Evolutionary conservation across 2,329 filamentous ascomycete species (phyloP), one percentile per base, ranked within the genome.

Genomic region (Pyrenophora graminea): DNA sequence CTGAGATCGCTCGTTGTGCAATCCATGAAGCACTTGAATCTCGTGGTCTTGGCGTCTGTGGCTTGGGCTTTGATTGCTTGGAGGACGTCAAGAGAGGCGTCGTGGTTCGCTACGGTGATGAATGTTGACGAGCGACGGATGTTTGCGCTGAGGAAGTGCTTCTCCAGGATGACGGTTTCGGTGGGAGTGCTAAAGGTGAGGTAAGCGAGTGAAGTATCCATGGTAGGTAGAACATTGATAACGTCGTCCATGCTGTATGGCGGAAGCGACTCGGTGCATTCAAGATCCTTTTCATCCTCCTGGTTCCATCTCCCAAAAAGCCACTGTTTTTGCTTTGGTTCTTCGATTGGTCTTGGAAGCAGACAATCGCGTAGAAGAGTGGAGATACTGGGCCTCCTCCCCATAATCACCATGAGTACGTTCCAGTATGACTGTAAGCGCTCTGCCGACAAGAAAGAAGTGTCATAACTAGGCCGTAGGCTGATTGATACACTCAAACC

Each of bases 51-150:
- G 3, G 43, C 39, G 25, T 46, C 59, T 3, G 37, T 13, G 13
- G 42, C 15, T 21, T 36, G 23, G 5, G 10, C 27, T 13, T 18
- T 9, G 6, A 13, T 9, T 43, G 31, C 5, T 23, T 21, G 44
- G 5, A 10, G 19, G 32, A 17, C 3, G 34, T 31, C 61, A 27
- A 61, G 55, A 6, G 48, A 46, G 8, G 43, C 61, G 21, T 86
- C 82, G 62, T 82, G 80, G 61, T 86, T 86, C 1, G 82, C 85
- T 9, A 78, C 76, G 2, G 79, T 75, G 32, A 85, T 77, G 61
- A 86, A 85, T 2, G 76, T 71, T 1, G 67, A 65, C 2, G 77
- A 79, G 1, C 71, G 72, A n/a, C 76, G 73, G 5, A 79, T 60
- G 1, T 72, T 72, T 3, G 79, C 81, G 1, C 66, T 76, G 2